Evolutionary conservation across 23 red algal genomes (phyloP), one percentile per base, ranked within the genome.

Genomic region (Gracilaria vermiculophylla): DNA sequence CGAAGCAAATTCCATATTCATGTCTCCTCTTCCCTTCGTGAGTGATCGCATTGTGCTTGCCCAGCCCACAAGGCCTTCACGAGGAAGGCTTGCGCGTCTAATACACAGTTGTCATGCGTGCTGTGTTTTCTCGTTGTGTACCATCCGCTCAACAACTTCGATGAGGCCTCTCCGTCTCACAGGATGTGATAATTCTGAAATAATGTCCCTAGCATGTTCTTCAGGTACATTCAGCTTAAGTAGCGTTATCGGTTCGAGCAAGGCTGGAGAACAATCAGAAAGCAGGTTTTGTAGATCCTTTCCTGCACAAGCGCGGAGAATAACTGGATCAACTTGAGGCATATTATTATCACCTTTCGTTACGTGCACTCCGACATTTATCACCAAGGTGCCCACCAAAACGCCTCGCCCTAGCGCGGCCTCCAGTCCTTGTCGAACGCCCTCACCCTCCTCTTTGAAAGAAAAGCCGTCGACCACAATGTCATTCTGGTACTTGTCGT

Each of bases 1-100:
- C 8, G 31, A 69, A 15, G 52, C 31, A 48, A 92, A 92, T 33
- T 69, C 44, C 29, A 71, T 71, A 19, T 27, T 56, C 40, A 92
- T 69, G 27, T 82, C 88, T 19, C 88, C 88, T 40, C 64, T 57
- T 32, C 88, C 88, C 57, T 70, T 82, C 25, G 88, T 82, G n/a
- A 92, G 24, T 14, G 93, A 91, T 40, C 95, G 90, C 64, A 98
- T 67, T 71, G 49, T 73, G 28, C 43, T 94, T 2, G 95, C 87
- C 67, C 89, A 98, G 40, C 90, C 95, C 2, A 98, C 55, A 3
- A 98, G 57, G 0, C 95, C 92, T 49, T 82, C 92, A 8, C 94
- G 43, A 1, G 95, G 95, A 35, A 98, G 90, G 8, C 55, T 87
- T 2, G 95, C 90, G 32, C 51, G 53, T 42, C 94, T 71, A 0